A percentile compares a stretch with the other conserved stretches of the same genome.
Conservation (phyloP, 1,139 yeast genomes). For the Saccharomyces pastorianus region DNA sequence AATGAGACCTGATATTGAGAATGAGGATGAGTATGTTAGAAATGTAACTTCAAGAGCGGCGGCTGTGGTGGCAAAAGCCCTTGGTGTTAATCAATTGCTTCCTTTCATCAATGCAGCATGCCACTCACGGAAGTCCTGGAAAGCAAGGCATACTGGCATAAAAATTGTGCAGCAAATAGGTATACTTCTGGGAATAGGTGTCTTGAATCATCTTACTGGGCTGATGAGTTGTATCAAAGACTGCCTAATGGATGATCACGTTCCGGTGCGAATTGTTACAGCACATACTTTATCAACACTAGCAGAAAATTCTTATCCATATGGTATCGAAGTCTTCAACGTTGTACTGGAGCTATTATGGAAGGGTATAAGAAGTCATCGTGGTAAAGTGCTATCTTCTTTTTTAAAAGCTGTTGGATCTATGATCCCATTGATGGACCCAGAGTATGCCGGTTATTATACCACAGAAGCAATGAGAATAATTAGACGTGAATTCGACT, state of each 20-base stretch:
- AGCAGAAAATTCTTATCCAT: constrained; percentile 84
- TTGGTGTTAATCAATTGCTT: constrained; percentile 62
- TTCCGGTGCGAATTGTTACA: constrained; percentile 58
- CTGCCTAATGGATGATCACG: constrained; percentile 62
- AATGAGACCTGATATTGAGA: constrained; percentile 75
- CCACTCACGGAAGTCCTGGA: constrained; percentile 71
- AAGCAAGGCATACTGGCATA: constrained; percentile 81
- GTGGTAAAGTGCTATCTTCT: constrained; percentile 73
- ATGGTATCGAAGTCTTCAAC: constrained; percentile 78
- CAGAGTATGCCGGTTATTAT: constrained; percentile 72
- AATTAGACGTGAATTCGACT: constrained; percentile 60
- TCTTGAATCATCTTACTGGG: constrained; percentile 64
- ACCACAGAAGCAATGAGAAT: constrained; percentile 65
- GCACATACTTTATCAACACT: constrained; percentile 66
- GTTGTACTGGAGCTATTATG: constrained; percentile 65
- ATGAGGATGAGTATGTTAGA: constrained; percentile 74
- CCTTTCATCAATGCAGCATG: constrained; percentile 84
- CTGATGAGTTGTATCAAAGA: constrained; percentile 54
- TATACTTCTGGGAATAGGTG: constrained; percentile 58
- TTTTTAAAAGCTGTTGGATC: constrained; percentile 74
- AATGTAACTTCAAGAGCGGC: constrained; percentile 70
- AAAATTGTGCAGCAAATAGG: constrained; percentile 74
- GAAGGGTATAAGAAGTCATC: constrained; percentile 66
- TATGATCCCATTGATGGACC: constrained; percentile 78
- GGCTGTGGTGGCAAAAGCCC: constrained; percentile 76